Evolutionary conservation across 345 rosid genomes (phyloP).

Genomic region (Hibiscus mutabilis): DNA sequence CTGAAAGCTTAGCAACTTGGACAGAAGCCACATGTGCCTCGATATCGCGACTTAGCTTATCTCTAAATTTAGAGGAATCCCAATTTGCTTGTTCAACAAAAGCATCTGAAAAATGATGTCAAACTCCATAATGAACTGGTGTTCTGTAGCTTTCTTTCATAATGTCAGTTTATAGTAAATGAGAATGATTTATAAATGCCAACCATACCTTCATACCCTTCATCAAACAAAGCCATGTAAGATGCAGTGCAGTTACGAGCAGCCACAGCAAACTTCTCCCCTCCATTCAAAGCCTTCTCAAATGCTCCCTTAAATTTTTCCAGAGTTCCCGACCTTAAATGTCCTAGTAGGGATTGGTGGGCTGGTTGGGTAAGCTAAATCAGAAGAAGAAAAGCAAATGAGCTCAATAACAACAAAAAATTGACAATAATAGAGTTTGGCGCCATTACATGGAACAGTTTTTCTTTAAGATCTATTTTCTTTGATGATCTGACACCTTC

Average conservation of each 20-base stretch:
- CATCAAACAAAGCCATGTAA: slow-evolving; percentile 54
- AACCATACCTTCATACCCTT: slow-evolving; percentile 60
- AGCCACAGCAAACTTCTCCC: slow-evolving; percentile 69
- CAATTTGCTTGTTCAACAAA: slow-evolving; percentile 81
- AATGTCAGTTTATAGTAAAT: background rate
- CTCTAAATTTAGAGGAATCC: slow-evolving; percentile 74
- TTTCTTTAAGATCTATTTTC: slow-evolving; percentile 80
- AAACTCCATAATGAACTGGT: background rate
- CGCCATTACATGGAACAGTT: slow-evolving; percentile 72
- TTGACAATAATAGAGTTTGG: background rate
- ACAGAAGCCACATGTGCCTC: slow-evolving; percentile 81
- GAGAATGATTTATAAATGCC: background rate
- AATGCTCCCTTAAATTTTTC: slow-evolving; percentile 68
- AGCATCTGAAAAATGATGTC: slow-evolving; percentile 48
- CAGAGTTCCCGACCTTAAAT: slow-evolving; percentile 59
- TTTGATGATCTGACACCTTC: slow-evolving; percentile 84
- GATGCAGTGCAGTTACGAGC: slow-evolving; percentile 41
- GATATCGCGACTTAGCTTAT: slow-evolving; percentile 77
- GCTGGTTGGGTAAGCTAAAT: slow-evolving; percentile 85
- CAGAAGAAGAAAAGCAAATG: slow-evolving; percentile 16
- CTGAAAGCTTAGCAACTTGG: slow-evolving; percentile 72
- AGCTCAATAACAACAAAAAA: slow-evolving; percentile 7
- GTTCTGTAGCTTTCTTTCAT: background rate
- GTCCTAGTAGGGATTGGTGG: slow-evolving; percentile 70
- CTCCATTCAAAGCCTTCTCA: slow-evolving; percentile 72